Base-by-base conservation (phyloP, 108 stramenopile genomes). In the Mayamaea pseudoterrestris region DNA sequence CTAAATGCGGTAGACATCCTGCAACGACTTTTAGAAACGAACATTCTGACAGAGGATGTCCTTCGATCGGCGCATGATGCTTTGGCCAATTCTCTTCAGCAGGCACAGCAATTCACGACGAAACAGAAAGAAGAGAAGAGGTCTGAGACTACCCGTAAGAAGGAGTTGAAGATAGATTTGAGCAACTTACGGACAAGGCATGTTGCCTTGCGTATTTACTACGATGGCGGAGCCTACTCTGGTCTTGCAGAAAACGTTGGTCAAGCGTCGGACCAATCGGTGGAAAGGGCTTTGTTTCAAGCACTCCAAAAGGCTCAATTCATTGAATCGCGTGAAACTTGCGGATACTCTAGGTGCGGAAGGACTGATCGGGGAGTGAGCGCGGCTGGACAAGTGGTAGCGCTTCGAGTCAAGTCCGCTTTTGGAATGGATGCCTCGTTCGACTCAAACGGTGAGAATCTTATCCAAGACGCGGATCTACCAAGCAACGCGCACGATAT, bases 321-420 rank as follows among this genome's bases (percentile, higher is more conserved):
- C 12, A 63, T 95, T 5, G 47, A 68, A 27, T 44, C 60, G 44
- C 62, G 78, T 16, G 58, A 66, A 7, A 41, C 65, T 9, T 71
- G 73, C 37, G 48, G 61, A 18, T 98, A 95, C 64, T 90, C 89
- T 1, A 66, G 98, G 17, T 97, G 94, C 55, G 98, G 98, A 21
- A 66, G 98, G 16, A 99, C 98, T 14, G 98, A 99, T 65, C 55
- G 56, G 42, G 98, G 98, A 8, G 96, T 99, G 0, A 76, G 73
- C 61, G 84, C 98, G 4, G 66, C 81, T n/a, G 92, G 95, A 23
- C 96, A 99, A 71, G 91, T 97, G 3, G 69, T 98, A 5, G 79
- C 87, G 4, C 47, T 98, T 14, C 59, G 61, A 13, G 49, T 95
- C 16, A 87, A 87, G 43, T 92, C 90, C 58, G 77, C 65, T 23